Evolutionary conservation across 106 monocot species (phyloP).

Genomic region (Dendrobium officinale): DNA sequence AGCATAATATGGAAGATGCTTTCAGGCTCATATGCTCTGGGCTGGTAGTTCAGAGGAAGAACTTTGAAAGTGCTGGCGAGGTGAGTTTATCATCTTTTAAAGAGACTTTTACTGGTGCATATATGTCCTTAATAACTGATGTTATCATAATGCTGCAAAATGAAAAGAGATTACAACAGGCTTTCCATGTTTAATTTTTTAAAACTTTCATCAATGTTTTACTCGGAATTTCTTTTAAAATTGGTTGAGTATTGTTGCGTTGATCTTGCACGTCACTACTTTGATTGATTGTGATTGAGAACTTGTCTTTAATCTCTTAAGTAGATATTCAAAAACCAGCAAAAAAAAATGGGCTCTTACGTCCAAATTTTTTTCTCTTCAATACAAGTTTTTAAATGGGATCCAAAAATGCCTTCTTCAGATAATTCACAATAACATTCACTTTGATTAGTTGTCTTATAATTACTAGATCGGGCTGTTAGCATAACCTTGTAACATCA

Average conservation of each 20-base stretch:
- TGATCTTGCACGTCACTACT: not conserved
- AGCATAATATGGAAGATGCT: constrained; percentile 80
- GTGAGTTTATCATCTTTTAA: constrained; percentile 31
- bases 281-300: not conserved
- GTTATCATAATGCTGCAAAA: not conserved
- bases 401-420: not conserved
- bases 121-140: not conserved
- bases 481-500: not conserved
- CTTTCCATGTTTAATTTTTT: not conserved
- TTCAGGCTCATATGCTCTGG: constrained; percentile 82
- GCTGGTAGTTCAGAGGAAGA: constrained; percentile 94
- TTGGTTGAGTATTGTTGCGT: not conserved
- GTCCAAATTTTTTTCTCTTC: not conserved
- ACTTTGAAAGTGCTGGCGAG: constrained; percentile 89
- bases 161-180: not conserved
- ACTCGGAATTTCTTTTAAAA: not conserved
- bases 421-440: not conserved
- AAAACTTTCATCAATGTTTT: not conserved
- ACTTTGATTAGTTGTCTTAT: not conserved
- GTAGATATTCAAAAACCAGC: not conserved
- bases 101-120: not conserved
- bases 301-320: not conserved
- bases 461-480: not conserved
- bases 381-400: not conserved
- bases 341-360: not conserved